Percentiles rank a stretch among this genome's conserved stretches.
These are phyloP conservation scores for Castanea sativa DNA, from an alignment of 306 rosid species.

Conservation along the genomic window DNA sequence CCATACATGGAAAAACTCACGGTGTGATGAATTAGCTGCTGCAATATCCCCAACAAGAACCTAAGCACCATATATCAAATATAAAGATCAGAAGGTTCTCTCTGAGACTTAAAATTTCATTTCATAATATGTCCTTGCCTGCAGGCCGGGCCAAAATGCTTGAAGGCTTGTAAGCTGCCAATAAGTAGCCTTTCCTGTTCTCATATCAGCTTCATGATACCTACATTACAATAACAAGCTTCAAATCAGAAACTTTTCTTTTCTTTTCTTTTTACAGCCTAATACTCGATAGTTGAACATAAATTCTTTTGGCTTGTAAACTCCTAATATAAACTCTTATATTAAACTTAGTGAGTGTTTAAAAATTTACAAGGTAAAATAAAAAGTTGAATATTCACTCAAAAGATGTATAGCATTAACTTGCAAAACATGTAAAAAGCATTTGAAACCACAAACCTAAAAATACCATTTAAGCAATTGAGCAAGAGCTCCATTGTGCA, in stretches of 20 bases:
- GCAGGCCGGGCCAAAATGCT: constrained; percentile 99
- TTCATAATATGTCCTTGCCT: constrained; percentile 49
- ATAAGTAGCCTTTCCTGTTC: constrained; percentile 91
- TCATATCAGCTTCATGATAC: constrained; percentile 99
- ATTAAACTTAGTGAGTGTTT: background rate
- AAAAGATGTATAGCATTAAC: background rate
- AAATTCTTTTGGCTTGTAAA: background rate
- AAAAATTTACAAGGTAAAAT: background rate
- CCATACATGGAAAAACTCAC: constrained; percentile 90
- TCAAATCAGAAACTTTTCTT: constrained; percentile 7
- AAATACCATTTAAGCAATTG: too few relatives aligned
- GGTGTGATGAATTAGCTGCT: constrained; percentile 95
- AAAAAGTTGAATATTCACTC: background rate
- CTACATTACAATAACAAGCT: constrained; percentile 43
- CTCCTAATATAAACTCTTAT: background rate
- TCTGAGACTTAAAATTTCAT: constrained; percentile 5
- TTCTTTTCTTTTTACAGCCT: background rate
- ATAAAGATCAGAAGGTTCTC: constrained; percentile 29
- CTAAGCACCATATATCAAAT: constrained; percentile 39
- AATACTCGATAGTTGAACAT: background rate
- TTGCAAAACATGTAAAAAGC: background rate
- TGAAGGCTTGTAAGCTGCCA: constrained; percentile 99
- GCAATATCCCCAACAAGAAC: constrained; percentile 89
- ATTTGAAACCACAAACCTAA: too few relatives aligned
- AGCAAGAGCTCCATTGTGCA: background rate